Conservation (phyloP, 306 rosid genomes). For the Prunus kanzakura region DNA sequence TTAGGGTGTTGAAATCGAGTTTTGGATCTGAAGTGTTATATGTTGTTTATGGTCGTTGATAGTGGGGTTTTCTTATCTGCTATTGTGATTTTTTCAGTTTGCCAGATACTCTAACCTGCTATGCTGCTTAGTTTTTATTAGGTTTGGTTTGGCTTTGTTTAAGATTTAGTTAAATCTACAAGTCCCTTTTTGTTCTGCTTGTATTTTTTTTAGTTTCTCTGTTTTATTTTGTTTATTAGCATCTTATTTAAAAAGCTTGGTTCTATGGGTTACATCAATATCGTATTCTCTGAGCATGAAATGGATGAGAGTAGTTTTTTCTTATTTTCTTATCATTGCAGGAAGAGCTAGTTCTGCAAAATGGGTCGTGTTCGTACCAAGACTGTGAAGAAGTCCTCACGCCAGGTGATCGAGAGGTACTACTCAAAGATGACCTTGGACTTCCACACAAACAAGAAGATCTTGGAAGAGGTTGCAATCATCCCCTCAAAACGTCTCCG, state of each 20-base stretch:
- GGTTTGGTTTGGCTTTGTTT: neutral
- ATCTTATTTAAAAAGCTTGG: neutral
- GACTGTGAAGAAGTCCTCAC: slow-evolving; percentile 42
- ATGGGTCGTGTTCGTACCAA: slow-evolving; percentile 46
- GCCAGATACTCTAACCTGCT: neutral
- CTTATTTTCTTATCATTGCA: neutral
- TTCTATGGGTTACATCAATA: neutral
- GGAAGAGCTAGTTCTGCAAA: neutral
- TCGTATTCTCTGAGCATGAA: neutral
- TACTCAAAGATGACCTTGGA: slow-evolving; percentile 41
- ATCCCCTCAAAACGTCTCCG: slow-evolving; percentile 41
- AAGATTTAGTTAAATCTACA: neutral
- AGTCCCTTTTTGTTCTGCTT: neutral
- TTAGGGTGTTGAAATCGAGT: neutral
- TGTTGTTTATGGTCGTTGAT: too few species aligned
- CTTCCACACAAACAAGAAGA: slow-evolving; percentile 44
- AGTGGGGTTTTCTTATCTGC: too few species aligned
- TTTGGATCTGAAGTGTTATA: neutral
- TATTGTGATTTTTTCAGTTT: too few species aligned
- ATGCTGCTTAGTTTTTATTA: neutral
- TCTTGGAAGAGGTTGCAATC: slow-evolving; percentile 40
- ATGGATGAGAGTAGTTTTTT: neutral
- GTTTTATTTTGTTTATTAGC: neutral
- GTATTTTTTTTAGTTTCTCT: neutral
- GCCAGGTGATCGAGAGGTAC: slow-evolving; percentile 40